Evolutionary conservation across 2,329 filamentous ascomycete genomes (phyloP).

Genomic region (Colletotrichum lini): DNA sequence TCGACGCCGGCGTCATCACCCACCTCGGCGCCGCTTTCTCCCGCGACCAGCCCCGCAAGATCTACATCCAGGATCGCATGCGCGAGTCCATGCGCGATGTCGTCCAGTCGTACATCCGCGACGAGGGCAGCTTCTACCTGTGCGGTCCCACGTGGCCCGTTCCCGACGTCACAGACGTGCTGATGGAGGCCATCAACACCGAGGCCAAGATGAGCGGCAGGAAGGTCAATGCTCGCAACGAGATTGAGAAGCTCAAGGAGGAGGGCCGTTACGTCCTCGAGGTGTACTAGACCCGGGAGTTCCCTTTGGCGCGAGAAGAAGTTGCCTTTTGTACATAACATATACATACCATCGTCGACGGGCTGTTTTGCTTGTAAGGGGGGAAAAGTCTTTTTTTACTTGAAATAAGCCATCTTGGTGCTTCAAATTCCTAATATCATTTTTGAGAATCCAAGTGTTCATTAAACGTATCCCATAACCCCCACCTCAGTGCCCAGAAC

Average conservation of each 20-base stretch:
- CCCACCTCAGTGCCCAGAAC: too few relatives aligned
- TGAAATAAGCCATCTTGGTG: neutral
- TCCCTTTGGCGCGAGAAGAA: neutral
- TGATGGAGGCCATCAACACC: constrained; percentile 89
- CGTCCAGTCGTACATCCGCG: constrained; percentile 85
- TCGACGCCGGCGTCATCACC: constrained; percentile 95
- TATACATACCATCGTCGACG: constrained; percentile 1
- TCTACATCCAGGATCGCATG: constrained; percentile 99
- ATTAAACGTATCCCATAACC: too few relatives aligned
- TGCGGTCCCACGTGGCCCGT: constrained; percentile 99
- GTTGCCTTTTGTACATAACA: constrained; percentile 28
- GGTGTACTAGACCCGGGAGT: constrained; percentile 79
- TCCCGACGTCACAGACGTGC: constrained; percentile 92
- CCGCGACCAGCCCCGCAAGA: constrained; percentile 97
- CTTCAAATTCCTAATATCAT: neutral
- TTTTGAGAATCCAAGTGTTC: too few relatives aligned
- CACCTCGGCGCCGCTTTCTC: constrained; percentile 95
- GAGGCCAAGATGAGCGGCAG: constrained; percentile 79
- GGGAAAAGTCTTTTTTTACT: too few relatives aligned
- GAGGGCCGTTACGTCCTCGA: constrained; percentile 94
- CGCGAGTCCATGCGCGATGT: constrained; percentile 87
- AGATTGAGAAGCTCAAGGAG: constrained; percentile 98
- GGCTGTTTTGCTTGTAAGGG: too few relatives aligned
- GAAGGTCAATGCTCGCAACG: constrained; percentile 88
- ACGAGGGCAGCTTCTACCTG: constrained; percentile 95